Conservation (phyloP, 148 eudicot species). For the Polygonum maritimum region DNA sequence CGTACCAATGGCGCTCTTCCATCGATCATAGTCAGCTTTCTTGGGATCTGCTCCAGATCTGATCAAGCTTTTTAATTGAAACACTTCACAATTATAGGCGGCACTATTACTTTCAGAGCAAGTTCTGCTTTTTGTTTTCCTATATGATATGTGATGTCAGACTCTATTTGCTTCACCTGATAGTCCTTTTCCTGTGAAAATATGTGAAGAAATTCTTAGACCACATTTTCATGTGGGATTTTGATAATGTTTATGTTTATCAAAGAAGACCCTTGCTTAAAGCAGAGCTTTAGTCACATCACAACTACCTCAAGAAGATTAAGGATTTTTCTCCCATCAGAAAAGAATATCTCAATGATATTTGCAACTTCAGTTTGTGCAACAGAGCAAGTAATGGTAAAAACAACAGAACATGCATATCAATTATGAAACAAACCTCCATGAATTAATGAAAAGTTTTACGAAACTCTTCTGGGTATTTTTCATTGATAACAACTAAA, state of each 20-base stretch:
- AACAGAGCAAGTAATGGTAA: neutral
- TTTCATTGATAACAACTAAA: constrained; percentile 36
- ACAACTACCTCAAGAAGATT: too few relatives aligned
- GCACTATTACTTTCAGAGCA: constrained; percentile 77
- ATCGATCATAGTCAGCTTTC: constrained; percentile 62
- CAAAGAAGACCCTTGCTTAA: too few relatives aligned
- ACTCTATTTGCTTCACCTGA: constrained; percentile 60
- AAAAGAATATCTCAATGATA: too few relatives aligned
- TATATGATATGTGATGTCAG: constrained; percentile 72
- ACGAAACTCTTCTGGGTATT: constrained; percentile 59
- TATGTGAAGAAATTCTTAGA: neutral
- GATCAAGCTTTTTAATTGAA: constrained; percentile 61
- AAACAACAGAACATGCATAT: neutral
- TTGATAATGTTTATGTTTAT: too few relatives aligned
- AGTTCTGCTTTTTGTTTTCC: constrained; percentile 90
- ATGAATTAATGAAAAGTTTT: constrained; percentile 55
- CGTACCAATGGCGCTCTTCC: constrained; percentile 88
- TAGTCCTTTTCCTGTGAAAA: constrained; percentile 53
- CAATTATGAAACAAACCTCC: constrained; percentile 29
- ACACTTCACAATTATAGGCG: constrained; percentile 67
- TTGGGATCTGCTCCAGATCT: constrained; percentile 88
- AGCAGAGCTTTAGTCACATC: too few relatives aligned
- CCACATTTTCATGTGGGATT: too few relatives aligned
- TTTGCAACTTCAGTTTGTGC: neutral
- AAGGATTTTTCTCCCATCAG: too few relatives aligned